Conservation (phyloP, 116 monocot species). For the Iris pallida region DNA sequence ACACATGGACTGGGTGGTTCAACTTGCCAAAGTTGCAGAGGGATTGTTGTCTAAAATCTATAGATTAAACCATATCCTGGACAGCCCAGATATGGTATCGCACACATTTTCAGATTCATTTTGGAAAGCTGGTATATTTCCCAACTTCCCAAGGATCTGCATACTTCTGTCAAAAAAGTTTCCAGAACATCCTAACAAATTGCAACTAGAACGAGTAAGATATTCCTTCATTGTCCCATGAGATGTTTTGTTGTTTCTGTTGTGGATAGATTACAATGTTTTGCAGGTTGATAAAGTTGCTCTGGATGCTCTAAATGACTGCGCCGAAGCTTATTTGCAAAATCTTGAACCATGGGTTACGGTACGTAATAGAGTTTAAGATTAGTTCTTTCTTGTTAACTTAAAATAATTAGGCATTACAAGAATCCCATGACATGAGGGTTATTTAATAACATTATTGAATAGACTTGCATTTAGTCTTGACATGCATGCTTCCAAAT, state of each 20-base stretch:
- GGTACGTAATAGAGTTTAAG: conserved; percentile 37
- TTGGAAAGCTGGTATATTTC: conserved; percentile 83
- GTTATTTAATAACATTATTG: too few relatives aligned
- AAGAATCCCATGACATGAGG: not conserved
- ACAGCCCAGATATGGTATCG: conserved; percentile 59
- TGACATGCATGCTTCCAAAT: too few relatives aligned
- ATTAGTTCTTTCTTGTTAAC: not conserved
- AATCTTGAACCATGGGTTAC: conserved; percentile 84
- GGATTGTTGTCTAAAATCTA: conserved; percentile 86
- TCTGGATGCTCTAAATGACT: conserved; percentile 72
- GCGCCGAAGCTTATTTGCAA: conserved; percentile 77
- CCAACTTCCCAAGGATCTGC: conserved; percentile 80
- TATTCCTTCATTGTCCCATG: conserved; percentile 1
- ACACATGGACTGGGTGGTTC: conserved; percentile 85
- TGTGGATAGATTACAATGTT: not conserved
- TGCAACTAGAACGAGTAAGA: conserved; percentile 82
- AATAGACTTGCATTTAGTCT: too few relatives aligned
- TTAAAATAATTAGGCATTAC: not conserved
- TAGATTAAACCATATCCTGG: conserved; percentile 52
- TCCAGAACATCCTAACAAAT: conserved; percentile 88
- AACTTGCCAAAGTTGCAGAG: conserved; percentile 71
- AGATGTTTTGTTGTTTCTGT: not conserved
- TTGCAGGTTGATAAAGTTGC: conserved; percentile 87
- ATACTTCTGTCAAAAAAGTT: conserved; percentile 76
- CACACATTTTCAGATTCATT: conserved; percentile 75